A percentile compares a stretch with the other conserved stretches of the same genome.
Evolutionary conservation across 768 basidiomycete species (phyloP).

Genomic region (Tricholoma matsutake): DNA sequence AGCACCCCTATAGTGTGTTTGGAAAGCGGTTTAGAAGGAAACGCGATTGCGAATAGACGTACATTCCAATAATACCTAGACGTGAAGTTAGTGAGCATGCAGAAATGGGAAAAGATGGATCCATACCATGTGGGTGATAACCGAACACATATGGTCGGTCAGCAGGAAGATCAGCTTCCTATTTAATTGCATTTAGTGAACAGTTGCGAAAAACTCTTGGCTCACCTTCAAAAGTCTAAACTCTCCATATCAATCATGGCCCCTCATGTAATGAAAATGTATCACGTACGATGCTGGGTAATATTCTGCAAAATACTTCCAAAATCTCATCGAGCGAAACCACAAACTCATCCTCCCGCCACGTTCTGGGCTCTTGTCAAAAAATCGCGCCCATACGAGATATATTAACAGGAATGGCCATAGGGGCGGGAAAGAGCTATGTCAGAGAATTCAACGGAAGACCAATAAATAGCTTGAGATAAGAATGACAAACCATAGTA

Average conservation of each 20-base stretch:
- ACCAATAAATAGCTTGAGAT: neutral
- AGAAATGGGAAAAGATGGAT: neutral
- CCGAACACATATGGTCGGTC: slow-evolving; percentile 96
- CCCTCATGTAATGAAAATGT: neutral
- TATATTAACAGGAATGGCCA: slow-evolving; percentile 87
- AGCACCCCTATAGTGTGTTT: slow-evolving; percentile 63
- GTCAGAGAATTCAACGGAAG: neutral
- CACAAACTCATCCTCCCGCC: slow-evolving; percentile 72
- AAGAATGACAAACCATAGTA: slow-evolving; percentile 66
- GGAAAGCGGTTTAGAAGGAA: neutral
- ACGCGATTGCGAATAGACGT: slow-evolving; percentile 27
- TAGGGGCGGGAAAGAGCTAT: slow-evolving; percentile 80
- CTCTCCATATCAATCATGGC: slow-evolving; percentile 1
- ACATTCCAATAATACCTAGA: slow-evolving; percentile 96
- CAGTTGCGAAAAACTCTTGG: neutral
- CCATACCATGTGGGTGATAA: slow-evolving; percentile 93
- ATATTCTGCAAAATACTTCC: slow-evolving; percentile 91
- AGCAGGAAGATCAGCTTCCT: slow-evolving; percentile 90
- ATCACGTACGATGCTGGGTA: slow-evolving; percentile 82
- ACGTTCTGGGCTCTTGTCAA: slow-evolving; percentile 74
- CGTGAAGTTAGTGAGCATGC: slow-evolving; percentile 7
- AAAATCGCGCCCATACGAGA: slow-evolving; percentile 68
- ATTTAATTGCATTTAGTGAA: slow-evolving; percentile 2
- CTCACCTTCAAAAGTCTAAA: slow-evolving; percentile 1
- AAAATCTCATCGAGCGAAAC: slow-evolving; percentile 68